phyloP scores from a whole-genome alignment of 2,329 filamentous ascomycete genomes.

The Cladosporium oxysporum region DNA sequence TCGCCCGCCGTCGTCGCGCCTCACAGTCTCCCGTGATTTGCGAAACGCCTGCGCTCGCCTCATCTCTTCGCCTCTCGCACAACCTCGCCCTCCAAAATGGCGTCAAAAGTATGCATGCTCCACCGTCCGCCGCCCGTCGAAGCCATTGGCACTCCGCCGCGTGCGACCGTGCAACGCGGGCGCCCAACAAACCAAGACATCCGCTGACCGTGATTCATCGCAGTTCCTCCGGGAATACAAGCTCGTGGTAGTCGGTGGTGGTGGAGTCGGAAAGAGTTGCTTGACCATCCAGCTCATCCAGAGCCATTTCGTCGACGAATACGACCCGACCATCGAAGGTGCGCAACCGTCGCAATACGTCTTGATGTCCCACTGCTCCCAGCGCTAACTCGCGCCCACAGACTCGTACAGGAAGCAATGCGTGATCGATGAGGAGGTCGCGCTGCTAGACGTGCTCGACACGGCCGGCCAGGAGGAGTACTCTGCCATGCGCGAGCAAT shows the following conservation, averaged over 20 bases:
- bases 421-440: constrained; percentile 96
- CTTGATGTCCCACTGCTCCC: not conserved
- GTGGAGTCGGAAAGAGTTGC: constrained; percentile 98
- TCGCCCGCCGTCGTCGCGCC: constrained; percentile 5
- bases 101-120: constrained; percentile 36
- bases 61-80: constrained; percentile 9
- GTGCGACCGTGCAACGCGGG: constrained; percentile 19
- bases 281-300: constrained; percentile 83
- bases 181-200: constrained; percentile 23
- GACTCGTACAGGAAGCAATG: constrained; percentile 99
- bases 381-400: constrained; percentile 45
- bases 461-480: constrained; percentile 99
- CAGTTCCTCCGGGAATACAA: constrained; percentile 58
- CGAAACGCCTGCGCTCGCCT: constrained; percentile 9
- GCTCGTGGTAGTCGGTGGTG: constrained; percentile 90
- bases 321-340: constrained; percentile 99
- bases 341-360: constrained; percentile 37
- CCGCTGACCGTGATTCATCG: constrained; percentile 11
- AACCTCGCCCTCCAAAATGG: constrained; percentile 30
- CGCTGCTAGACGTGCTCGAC: constrained; percentile 94
- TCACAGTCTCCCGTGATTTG: constrained; percentile 2
- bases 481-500: constrained; percentile 98
- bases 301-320: constrained; percentile 98
- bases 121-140: constrained; percentile 19
- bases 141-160: constrained; percentile 19